These are phyloP conservation scores for Cytidiella melzeri DNA, from an alignment of 768 basidiomycete genomes.

Conservation along the genomic window DNA sequence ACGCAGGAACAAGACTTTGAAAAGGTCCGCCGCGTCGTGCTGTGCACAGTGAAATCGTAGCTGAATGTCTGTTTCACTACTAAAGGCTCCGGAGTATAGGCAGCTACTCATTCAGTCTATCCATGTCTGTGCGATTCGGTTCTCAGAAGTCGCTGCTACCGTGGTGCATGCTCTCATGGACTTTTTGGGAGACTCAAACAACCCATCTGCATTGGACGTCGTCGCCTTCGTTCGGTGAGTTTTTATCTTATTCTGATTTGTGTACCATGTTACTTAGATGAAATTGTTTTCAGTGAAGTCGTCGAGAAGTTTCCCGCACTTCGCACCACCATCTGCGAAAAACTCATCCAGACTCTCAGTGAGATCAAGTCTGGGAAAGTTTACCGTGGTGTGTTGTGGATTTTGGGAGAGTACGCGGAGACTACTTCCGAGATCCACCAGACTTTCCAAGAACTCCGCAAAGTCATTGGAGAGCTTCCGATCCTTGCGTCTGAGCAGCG, in stretches of 20 bases:
- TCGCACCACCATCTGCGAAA: conserved; percentile 75
- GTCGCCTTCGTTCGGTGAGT: conserved; percentile 69
- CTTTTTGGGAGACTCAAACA: conserved; percentile 91
- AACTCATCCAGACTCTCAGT: conserved; percentile 70
- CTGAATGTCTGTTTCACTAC: neutral
- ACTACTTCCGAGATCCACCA: conserved; percentile 57
- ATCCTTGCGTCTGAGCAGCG: conserved; percentile 89
- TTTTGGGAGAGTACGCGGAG: conserved; percentile 93
- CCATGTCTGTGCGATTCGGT: conserved; percentile 92
- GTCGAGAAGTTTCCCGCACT: conserved; percentile 95
- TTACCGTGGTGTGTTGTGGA: conserved; percentile 95
- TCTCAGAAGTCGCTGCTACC: conserved; percentile 93
- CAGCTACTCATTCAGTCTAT: conserved; percentile 97
- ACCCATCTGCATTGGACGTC: conserved; percentile 92
- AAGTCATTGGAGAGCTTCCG: conserved; percentile 93
- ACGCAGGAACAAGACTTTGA: conserved; percentile 91
- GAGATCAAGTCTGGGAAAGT: conserved; percentile 97
- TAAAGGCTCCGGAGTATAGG: conserved; percentile 91
- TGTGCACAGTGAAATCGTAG: neutral
- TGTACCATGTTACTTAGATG: neutral
- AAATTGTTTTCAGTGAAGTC: conserved; percentile 57
- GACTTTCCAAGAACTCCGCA: conserved; percentile 73
- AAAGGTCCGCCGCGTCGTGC: conserved; percentile 49
- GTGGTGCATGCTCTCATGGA: conserved; percentile 93
- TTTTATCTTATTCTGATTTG: conserved; percentile 9